Base-by-base conservation (phyloP, 192 early-diverging fungal species). In the Backusella circina region DNA sequence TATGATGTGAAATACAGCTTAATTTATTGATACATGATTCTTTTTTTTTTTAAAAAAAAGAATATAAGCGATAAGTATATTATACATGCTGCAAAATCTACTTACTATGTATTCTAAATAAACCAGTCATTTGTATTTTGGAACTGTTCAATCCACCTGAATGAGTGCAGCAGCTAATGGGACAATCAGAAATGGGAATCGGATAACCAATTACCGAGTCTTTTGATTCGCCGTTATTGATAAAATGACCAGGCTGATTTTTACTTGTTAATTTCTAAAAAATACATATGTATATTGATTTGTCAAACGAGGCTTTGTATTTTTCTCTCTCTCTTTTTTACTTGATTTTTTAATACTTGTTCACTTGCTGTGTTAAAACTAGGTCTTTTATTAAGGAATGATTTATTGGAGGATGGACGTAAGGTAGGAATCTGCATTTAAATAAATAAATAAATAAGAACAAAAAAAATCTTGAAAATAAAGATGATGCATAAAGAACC, bases 1-100 rank as follows among this genome's bases (percentile, higher is more conserved):
- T 44, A 47, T 70, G 68, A n/a, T 70, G 68, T 44, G 68, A 70
- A 70, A 28, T 70, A 38, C 68, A 70, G 15, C 68, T 70, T 70
- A 30, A 23, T 70, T 70, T 70, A 23, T 30, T 38, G 21, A 44
- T 70, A 30, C 68, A 70, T 44, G 35, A 44, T 44, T 70, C 68
- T 70, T 23, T 69, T 23, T 69, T 69, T 68, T 68, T 38, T 36
- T 69, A 47, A n/a, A 47, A 47, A n/a, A 47, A 28, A 39, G 23
- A 30, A 5, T 5, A 28, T 23, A 38, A 7, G 23, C 7, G 21
- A 23, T 41, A 28, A 23, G 13, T n/a, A 41, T 23, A 47, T n/a
- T 47, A n/a, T 18, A 16, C 1, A 47, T 47, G 5, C 18, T 15
- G 1, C 18, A 47, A 16, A 18, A 21, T 4, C 18, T 18, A 47